Evolutionary conservation across 257 asterid genomes (phyloP), one percentile per base, ranked within the genome.

Genomic region (Lavandula angustifolia): DNA sequence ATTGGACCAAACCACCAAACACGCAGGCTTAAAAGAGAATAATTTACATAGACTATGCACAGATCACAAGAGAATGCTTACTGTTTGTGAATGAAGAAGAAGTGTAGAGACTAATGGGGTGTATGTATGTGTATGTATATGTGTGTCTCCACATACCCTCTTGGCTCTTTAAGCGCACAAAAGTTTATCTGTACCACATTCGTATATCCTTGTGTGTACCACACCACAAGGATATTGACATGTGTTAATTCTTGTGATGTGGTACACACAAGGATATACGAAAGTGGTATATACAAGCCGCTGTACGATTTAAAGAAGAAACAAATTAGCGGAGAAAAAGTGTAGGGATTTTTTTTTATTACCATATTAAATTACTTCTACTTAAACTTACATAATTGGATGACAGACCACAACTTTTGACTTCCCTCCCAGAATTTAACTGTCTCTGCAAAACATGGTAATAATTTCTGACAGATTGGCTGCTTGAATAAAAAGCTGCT

Each of bases 31-130:
- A 73, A 71, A 73, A 79, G 10, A 3, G 77, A 70, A 75, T 67
- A 66, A 68, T 75, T 59, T 60, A 77, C 73, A 73, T 64, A 76
- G 72, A 67, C 79, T 73, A 47, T 67, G 80, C 82, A 75, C 80
- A 70, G 82, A 72, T 82, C 86, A 84, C 87, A 80, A 80, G 78
- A 59, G 18, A 78, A 62, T 52, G 66, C 77, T 55, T 41, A 69
- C 72, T 60, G 59, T 64, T 52, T 18, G 62, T 64, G 73, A 58
- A 38, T 44, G 48, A 73, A 56, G 31, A 47, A 48, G n/a, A n/a
- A n/a, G n/a, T n/a, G 68, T 44, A 18, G 53, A 51, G 62, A 9
- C 13, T 56, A n/a, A 6, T 46, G 53, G 49, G 31, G 55, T 69
- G 47, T 55, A 54, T 65, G 62, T 33, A 22, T 18, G 43, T 46